phyloP scores from a whole-genome alignment of 129 eudicot species.

The Chrysanthemum lavandulifolium region DNA sequence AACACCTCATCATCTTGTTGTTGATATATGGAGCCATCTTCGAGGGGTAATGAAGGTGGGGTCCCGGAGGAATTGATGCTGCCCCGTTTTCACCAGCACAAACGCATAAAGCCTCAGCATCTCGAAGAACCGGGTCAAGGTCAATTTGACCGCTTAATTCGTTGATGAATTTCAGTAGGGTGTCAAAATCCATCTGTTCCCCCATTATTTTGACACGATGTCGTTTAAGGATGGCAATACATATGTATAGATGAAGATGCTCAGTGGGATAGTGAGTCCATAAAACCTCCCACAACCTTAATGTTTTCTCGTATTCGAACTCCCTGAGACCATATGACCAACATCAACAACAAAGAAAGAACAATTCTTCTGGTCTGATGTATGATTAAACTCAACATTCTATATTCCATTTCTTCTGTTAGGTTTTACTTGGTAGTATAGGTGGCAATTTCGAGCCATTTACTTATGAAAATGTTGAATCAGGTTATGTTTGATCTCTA shows the following conservation, averaged over 20 bases:
- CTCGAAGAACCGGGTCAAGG: slow-evolving; percentile 65
- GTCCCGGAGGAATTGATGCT: slow-evolving; percentile 93
- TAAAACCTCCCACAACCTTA: slow-evolving; percentile 85
- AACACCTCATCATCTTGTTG: slow-evolving; percentile 71
- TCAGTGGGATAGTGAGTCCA: slow-evolving; percentile 86
- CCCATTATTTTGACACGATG: slow-evolving; percentile 81
- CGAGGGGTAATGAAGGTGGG: slow-evolving; percentile 78
- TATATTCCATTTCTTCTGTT: too few relatives aligned
- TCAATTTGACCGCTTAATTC: slow-evolving; percentile 83
- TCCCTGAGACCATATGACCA: slow-evolving; percentile 56
- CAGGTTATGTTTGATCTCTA: not conserved
- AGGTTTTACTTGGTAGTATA: too few relatives aligned
- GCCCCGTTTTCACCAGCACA: slow-evolving; percentile 93
- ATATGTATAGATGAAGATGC: slow-evolving; percentile 85
- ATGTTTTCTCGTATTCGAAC: slow-evolving; percentile 63
- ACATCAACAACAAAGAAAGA: not conserved
- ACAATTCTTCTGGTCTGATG: too few relatives aligned
- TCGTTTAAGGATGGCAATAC: slow-evolving; percentile 84
- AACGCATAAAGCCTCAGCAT: slow-evolving; percentile 85
- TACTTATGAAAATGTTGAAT: not conserved
- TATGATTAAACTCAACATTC: too few relatives aligned
- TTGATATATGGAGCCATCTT: slow-evolving; percentile 53
- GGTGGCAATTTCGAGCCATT: not conserved
- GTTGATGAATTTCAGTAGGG: slow-evolving; percentile 83
- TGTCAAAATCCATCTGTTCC: slow-evolving; percentile 94